Percentiles rank a stretch among this genome's conserved stretches.
phyloP scores from a whole-genome alignment of 106 monocot genomes.

The Posidonia australis region DNA sequence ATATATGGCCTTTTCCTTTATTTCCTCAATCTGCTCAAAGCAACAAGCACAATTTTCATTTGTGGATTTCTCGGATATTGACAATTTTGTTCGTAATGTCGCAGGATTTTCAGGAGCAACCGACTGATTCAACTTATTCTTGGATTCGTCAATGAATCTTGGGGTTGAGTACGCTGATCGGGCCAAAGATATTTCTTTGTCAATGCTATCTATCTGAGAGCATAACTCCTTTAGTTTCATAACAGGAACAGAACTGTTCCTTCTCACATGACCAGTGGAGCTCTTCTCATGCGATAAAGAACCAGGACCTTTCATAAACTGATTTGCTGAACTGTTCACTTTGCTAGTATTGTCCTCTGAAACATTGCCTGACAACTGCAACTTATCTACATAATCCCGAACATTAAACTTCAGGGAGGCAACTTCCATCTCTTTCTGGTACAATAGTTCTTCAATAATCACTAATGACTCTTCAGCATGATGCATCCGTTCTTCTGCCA shows the following conservation, averaged over 20 bases:
- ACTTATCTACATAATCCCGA: conserved; percentile 23
- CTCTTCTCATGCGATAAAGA: conserved; percentile 1
- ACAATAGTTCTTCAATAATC: conserved; percentile 41
- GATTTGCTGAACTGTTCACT: conserved; percentile 7
- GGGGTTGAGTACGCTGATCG: conserved; percentile 1
- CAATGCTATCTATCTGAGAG: conserved; percentile 20
- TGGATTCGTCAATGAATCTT: conserved; percentile 10
- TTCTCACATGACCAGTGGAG: conserved; percentile 19
- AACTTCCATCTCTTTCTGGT: conserved; percentile 56
- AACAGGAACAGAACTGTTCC: conserved; percentile 38
- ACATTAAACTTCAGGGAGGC: conserved; percentile 42
- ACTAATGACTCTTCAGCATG: conserved; percentile 43
- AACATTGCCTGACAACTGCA: not conserved
- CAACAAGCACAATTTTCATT: too few relatives aligned
- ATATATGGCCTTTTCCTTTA: too few relatives aligned
- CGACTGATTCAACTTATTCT: conserved; percentile 1
- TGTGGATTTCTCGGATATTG: too few relatives aligned
- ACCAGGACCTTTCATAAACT: conserved; percentile 1
- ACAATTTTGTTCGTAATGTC: too few relatives aligned
- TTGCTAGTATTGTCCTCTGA: conserved; percentile 11
- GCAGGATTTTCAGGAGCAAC: too few relatives aligned
- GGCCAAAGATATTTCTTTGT: conserved; percentile 1
- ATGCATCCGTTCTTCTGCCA: conserved; percentile 54
- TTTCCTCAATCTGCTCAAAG: too few relatives aligned
- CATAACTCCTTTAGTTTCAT: conserved; percentile 18